Percentiles rank a stretch among this genome's conserved stretches.
These are phyloP conservation scores for Parasarocladium wereldwijsianum DNA, from an alignment of 2,329 filamentous ascomycete species.

Conservation along the genomic window DNA sequence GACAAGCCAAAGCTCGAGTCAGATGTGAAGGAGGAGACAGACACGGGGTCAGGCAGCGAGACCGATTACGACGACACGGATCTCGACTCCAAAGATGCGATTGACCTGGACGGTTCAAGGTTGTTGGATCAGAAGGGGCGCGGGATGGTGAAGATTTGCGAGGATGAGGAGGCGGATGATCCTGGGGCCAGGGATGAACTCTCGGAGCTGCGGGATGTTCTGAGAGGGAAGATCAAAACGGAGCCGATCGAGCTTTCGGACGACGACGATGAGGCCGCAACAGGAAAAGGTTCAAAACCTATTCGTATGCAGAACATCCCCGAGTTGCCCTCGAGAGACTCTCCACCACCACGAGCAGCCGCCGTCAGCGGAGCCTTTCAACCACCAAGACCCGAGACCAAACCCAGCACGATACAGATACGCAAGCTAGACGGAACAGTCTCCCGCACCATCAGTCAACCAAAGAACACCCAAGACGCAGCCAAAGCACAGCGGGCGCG, in stretches of 20 bases:
- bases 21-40: slow-evolving; percentile 9
- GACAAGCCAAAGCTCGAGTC: slow-evolving; percentile 35
- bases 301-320: slow-evolving; percentile 1
- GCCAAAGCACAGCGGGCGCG: background rate
- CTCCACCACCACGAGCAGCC: background rate
- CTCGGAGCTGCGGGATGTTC: slow-evolving; percentile 43
- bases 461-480: slow-evolving; percentile 1
- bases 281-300: background rate
- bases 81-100: slow-evolving; percentile 34
- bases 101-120: slow-evolving; percentile 49
- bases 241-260: slow-evolving; percentile 7
- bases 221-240: slow-evolving; percentile 9
- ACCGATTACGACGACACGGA: slow-evolving; percentile 32
- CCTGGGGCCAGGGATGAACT: slow-evolving; percentile 31
- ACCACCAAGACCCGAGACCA: too few relatives aligned
- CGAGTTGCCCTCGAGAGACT: background rate
- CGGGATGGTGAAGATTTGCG: slow-evolving; percentile 60
- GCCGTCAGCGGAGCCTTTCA: too few relatives aligned
- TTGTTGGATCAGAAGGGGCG: slow-evolving; percentile 53
- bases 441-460: background rate
- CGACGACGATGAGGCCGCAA: background rate
- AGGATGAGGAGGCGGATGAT: slow-evolving; percentile 46
- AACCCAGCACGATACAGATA: background rate
- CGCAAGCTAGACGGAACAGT: background rate
- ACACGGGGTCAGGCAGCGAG: slow-evolving; percentile 28